Conservation (phyloP, 2,329 filamentous ascomycete species). For the Exophiala spinifera region DNA sequence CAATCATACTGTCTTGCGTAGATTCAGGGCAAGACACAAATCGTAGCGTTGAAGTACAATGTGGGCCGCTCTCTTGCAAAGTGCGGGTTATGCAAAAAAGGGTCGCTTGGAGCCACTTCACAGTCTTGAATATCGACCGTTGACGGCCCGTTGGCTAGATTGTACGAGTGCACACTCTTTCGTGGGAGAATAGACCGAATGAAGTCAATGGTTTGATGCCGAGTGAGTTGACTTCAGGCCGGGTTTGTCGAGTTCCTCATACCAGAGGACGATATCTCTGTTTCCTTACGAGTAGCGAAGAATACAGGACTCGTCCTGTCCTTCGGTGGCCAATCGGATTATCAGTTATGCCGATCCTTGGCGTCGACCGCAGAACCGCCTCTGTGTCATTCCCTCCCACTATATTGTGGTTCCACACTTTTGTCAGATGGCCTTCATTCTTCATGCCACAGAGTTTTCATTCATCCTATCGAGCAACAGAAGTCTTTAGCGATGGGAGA, state of each 20-base stretch:
- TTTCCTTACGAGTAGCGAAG: too few species aligned
- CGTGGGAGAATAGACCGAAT: background rate
- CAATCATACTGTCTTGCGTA: constrained; percentile 50
- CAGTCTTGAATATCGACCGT: too few species aligned
- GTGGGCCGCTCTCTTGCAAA: too few species aligned
- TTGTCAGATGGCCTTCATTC: background rate
- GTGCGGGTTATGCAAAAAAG: too few species aligned
- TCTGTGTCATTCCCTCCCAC: constrained; percentile 29
- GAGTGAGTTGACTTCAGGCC: background rate
- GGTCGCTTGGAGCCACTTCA: too few species aligned
- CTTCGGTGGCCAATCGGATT: background rate
- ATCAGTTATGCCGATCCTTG: constrained; percentile 4
- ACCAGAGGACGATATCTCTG: too few species aligned
- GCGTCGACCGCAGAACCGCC: constrained; percentile 27
- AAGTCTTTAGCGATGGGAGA: background rate
- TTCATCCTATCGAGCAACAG: background rate
- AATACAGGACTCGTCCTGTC: too few species aligned
- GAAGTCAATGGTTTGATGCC: background rate
- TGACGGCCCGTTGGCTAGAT: too few species aligned
- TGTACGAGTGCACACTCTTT: too few species aligned
- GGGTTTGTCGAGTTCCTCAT: background rate
- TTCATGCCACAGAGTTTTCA: background rate
- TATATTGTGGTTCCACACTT: constrained; percentile 23
- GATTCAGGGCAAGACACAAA: too few species aligned
- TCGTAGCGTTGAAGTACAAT: too few species aligned